Conservation (phyloP, 495 filamentous ascomycete species). For the Cryomyces antarcticus region DNA sequence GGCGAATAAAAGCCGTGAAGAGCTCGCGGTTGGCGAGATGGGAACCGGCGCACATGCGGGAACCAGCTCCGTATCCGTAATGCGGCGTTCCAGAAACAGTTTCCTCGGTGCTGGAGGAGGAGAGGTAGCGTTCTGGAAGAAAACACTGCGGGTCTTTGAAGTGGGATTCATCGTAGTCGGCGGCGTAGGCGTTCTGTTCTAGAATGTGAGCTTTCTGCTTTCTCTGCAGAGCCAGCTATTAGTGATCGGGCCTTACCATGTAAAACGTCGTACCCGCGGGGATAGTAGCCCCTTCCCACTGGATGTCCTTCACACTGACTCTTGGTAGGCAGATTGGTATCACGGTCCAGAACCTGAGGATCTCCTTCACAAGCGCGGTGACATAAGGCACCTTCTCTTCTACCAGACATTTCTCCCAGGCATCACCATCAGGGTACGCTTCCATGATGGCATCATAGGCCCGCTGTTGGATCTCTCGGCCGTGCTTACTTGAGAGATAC, state of each 20-base stretch:
- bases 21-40: slow-evolving; percentile 48
- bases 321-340: slow-evolving; percentile 52
- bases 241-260: slow-evolving; percentile 22
- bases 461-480: slow-evolving; percentile 40
- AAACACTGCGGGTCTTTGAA: slow-evolving; percentile 40
- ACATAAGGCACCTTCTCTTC: slow-evolving; percentile 56
- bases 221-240: no score
- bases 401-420: slow-evolving; percentile 41
- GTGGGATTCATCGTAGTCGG: slow-evolving; percentile 45
- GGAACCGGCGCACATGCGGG: slow-evolving; percentile 53
- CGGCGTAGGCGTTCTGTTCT: slow-evolving; percentile 37
- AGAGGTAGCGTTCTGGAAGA: slow-evolving; percentile 44
- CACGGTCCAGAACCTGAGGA: slow-evolving; percentile 52
- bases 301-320: slow-evolving; percentile 41
- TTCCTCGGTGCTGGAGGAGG: slow-evolving; percentile 23
- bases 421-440: slow-evolving; percentile 41
- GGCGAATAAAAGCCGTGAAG: slow-evolving; percentile 45
- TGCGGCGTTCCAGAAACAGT: slow-evolving; percentile 36
- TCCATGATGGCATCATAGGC: slow-evolving; percentile 43
- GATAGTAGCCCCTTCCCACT: slow-evolving; percentile 35
- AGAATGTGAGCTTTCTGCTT: slow-evolving; percentile 2
- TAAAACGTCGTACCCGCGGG: slow-evolving; percentile 47
- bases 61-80: slow-evolving; percentile 49
- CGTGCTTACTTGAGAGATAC: slow-evolving; percentile 41
- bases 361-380: slow-evolving; percentile 48